phyloP scores from a whole-genome alignment of 2,329 filamentous ascomycete species.

The Metarhizium robertsii region DNA sequence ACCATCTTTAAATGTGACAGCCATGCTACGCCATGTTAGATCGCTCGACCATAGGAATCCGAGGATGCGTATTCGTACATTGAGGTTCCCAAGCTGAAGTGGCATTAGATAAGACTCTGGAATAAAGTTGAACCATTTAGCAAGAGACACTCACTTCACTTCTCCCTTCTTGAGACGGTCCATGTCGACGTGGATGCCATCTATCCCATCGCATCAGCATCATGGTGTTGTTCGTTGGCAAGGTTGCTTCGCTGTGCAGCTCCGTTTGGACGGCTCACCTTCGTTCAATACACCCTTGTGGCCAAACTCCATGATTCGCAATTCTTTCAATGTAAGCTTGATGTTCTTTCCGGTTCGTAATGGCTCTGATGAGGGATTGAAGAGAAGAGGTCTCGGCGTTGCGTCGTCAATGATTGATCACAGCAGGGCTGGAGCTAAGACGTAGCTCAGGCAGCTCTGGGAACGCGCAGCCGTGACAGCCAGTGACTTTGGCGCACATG shows the following conservation, averaged over 20 bases:
- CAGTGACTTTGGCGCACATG: conserved; percentile 11
- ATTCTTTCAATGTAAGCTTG: background rate
- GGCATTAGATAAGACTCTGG: background rate
- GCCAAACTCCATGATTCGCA: conserved; percentile 49
- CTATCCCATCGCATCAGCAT: conserved; percentile 35
- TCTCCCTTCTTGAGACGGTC: conserved; percentile 97
- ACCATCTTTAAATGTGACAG: conserved; percentile 96
- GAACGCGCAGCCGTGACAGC: conserved; percentile 30
- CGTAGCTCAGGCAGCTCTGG: conserved; percentile 37
- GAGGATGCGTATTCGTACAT: conserved; percentile 51
- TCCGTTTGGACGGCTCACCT: conserved; percentile 32
- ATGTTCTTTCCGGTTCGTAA: background rate
- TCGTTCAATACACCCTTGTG: conserved; percentile 53
- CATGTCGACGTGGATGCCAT: conserved; percentile 99
- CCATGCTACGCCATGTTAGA: conserved; percentile 59
- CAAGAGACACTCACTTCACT: conserved; percentile 69
- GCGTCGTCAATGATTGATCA: conserved; percentile 14
- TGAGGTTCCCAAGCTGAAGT: conserved; percentile 77
- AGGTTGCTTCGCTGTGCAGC: background rate
- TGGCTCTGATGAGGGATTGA: background rate
- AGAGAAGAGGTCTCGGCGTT: conserved; percentile 9
- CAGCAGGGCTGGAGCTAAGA: conserved; percentile 26
- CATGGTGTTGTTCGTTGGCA: conserved; percentile 7
- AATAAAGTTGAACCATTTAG: background rate
- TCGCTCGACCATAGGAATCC: conserved; percentile 15